phyloP scores from a whole-genome alignment of 768 basidiomycete species.

The Suillus fuscotomentosus region DNA sequence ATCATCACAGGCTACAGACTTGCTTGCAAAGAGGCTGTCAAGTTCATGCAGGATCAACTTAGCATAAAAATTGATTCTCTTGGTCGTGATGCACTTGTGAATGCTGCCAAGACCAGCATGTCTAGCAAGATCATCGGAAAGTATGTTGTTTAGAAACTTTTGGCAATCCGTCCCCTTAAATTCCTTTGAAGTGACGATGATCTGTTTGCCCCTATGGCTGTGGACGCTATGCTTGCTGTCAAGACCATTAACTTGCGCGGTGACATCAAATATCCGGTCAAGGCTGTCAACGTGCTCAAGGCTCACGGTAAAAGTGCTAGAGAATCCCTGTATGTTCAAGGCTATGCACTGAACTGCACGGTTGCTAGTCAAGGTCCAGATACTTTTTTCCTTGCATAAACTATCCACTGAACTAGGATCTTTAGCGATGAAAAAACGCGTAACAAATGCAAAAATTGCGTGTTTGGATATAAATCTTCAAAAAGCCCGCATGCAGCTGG shows the following conservation, averaged over 20 bases:
- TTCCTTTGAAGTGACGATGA: slow-evolving; percentile 78
- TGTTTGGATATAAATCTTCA: slow-evolving; percentile 98
- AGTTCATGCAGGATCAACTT: slow-evolving; percentile 96
- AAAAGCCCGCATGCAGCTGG: slow-evolving; percentile 96
- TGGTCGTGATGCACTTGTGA: slow-evolving; percentile 90
- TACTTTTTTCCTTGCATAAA: background rate
- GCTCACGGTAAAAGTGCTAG: slow-evolving; percentile 95
- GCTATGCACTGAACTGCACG: slow-evolving; percentile 97
- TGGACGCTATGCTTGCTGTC: slow-evolving; percentile 97
- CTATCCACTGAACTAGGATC: slow-evolving; percentile 7
- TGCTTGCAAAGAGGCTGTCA: slow-evolving; percentile 95
- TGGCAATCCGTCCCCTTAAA: background rate
- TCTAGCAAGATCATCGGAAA: slow-evolving; percentile 97
- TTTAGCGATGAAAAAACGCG: slow-evolving; percentile 95
- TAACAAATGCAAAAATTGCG: slow-evolving; percentile 93
- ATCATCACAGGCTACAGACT: slow-evolving; percentile 98
- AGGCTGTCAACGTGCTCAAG: slow-evolving; percentile 97
- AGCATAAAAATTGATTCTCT: slow-evolving; percentile 91
- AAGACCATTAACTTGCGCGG: slow-evolving; percentile 92
- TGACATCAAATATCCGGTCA: slow-evolving; percentile 98
- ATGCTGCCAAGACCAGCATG: slow-evolving; percentile 98
- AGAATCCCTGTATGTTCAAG: slow-evolving; percentile 92
- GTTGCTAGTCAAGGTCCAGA: slow-evolving; percentile 93
- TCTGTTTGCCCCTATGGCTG: slow-evolving; percentile 97
- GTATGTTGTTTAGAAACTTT: slow-evolving; percentile 49